Percentiles rank a stretch among this genome's conserved stretches.
Conservation (phyloP, 805 yeast species). For the Wickerhamiella bombiphila region DNA sequence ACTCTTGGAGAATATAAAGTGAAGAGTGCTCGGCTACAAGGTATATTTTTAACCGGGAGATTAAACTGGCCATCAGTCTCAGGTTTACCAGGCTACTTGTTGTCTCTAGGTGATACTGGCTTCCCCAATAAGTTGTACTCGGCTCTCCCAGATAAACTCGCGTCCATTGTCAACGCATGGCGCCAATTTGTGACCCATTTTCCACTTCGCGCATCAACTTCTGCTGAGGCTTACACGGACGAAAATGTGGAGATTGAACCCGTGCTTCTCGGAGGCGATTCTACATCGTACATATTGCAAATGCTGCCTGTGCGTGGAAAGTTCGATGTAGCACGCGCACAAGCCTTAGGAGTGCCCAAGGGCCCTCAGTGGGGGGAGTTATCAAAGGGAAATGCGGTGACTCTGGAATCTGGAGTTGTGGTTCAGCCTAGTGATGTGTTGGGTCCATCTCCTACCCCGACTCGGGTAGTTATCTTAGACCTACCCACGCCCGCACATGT, state of each 20-base stretch:
- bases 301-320: conserved; percentile 61
- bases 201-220: conserved; percentile 34
- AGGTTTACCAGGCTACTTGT: conserved; percentile 82
- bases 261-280: conserved; percentile 7
- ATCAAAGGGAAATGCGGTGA: conserved; percentile 44
- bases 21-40: conserved; percentile 41
- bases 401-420: conserved; percentile 39
- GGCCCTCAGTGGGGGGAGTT: conserved; percentile 46
- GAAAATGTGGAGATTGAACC: conserved; percentile 19
- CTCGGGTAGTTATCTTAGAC: conserved; percentile 55
- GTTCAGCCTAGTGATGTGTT: conserved; percentile 61
- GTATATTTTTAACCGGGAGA: conserved; percentile 67
- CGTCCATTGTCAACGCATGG: conserved; percentile 65
- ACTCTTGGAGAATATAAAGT: conserved; percentile 45
- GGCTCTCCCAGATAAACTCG: conserved; percentile 34
- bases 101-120: conserved; percentile 52
- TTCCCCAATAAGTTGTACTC: conserved; percentile 26
- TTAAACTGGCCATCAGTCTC: conserved; percentile 64
- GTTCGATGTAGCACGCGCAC: conserved; percentile 54
- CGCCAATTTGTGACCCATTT: conserved; percentile 72
- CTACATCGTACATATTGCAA: conserved; percentile 49
- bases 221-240: conserved; percentile 10
- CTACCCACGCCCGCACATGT: conserved; percentile 45
- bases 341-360: conserved; percentile 49
- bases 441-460: conserved; percentile 42